Evolutionary conservation across 2,329 filamentous ascomycete species (phyloP), one percentile per base, ranked within the genome.

Genomic region (Davidsoniella neocaledoniae): DNA sequence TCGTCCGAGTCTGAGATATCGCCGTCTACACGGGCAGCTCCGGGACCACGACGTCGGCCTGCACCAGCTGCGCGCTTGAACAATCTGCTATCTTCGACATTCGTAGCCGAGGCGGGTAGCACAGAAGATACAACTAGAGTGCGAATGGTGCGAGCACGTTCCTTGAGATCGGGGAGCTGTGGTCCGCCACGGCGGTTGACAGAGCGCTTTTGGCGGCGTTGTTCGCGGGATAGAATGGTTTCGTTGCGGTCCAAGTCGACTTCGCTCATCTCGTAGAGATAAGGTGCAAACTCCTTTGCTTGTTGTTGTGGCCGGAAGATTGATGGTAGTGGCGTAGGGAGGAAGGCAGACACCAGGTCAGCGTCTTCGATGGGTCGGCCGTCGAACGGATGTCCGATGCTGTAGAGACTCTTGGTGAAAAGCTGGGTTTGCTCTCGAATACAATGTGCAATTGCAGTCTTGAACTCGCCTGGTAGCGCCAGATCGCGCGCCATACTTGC

Each of bases 401-500:
- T 86, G 66, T 94, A 96, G 53, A 98, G 69, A 59, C 87, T 93
- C 62, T 86, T 83, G 5, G 87, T 93, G 63, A 95, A 98, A 26
- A 96, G 75, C 62, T 98, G 91, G 39, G 82, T 80, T 65, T 98
- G 91, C 64, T 98, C 91, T 54, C 91, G 83, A 60, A 98, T 98
- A 54, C 86, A 94, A 66, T 98, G 91, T 10, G 91, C 91, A 62
- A 98, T 96, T 6, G 91, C 90, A 0, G 91, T 98, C 2, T 86
- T 88, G 59, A 98, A 98, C 63, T 98, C 91, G 55, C 91, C 91
- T 1, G 86, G 86, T 16, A 98, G 73, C 4, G 88, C 88, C 23
- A 98, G 73, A 59, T 98, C 91, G 53, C 79, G 77, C 0, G 88
- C 80, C 86, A 96, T 94, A 61, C 81, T 81, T 54, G 77, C 71